Conservation (phyloP, 495 filamentous ascomycete species). For the Lepraria neglecta region DNA sequence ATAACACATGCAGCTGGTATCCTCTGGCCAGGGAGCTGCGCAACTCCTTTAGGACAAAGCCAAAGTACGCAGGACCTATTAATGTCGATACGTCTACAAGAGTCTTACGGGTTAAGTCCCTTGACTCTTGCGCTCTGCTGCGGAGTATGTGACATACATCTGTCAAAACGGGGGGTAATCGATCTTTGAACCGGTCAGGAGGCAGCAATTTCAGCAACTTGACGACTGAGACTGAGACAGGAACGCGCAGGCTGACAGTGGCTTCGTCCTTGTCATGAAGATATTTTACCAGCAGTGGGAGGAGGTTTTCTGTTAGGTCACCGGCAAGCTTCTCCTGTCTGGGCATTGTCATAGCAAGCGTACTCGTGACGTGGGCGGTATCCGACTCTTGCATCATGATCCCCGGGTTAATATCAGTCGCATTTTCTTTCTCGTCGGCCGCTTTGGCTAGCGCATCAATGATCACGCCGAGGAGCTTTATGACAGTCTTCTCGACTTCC, state of each 20-base stretch:
- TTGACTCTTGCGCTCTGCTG: conserved; percentile 78
- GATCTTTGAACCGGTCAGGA: conserved; percentile 57
- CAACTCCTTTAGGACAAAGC: conserved; percentile 89
- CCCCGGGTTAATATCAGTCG: conserved; percentile 24
- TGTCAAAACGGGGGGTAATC: conserved; percentile 73
- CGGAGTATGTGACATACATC: conserved; percentile 90
- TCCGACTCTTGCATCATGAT: background rate
- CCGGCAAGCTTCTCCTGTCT: conserved; percentile 60
- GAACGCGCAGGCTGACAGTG: conserved; percentile 82
- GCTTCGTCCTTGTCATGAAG: conserved; percentile 92
- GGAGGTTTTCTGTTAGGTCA: conserved; percentile 66
- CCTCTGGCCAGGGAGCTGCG: conserved; percentile 72
- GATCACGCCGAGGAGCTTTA: conserved; percentile 72
- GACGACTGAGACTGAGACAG: conserved; percentile 76
- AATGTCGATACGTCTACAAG: conserved; percentile 72
- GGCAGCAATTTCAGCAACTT: conserved; percentile 81
- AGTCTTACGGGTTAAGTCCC: conserved; percentile 85
- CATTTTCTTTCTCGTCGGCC: conserved; percentile 39
- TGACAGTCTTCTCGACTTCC: conserved; percentile 77
- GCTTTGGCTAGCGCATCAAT: conserved; percentile 64
- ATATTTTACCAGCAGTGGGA: conserved; percentile 69
- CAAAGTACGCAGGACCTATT: conserved; percentile 74
- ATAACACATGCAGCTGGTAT: conserved; percentile 91
- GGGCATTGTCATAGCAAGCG: conserved; percentile 61
- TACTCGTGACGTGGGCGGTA: conserved; percentile 26